Conservation (phyloP, 345 rosid genomes). For the Raphanus sativus region DNA sequence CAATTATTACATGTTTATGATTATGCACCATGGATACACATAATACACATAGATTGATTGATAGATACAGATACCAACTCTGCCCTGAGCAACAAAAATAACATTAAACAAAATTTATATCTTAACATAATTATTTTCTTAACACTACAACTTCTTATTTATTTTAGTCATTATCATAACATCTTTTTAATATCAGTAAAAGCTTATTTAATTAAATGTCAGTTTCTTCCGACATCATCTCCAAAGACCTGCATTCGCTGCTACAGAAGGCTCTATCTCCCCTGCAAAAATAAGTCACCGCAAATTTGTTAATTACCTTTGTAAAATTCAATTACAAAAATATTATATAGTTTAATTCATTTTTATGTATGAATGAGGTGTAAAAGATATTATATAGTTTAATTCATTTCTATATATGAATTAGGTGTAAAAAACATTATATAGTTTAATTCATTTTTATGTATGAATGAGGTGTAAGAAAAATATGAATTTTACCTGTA, state of each 20-base stretch:
- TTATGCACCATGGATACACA: conserved; percentile 33
- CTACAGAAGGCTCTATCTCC: conserved; percentile 97
- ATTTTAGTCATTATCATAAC: conserved; percentile 25
- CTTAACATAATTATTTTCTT: neutral
- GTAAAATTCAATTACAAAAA: neutral
- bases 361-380: neutral
- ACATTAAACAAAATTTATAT: conserved; percentile 32
- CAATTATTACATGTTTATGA: neutral
- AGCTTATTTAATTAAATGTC: conserved; percentile 17
- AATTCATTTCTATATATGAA: neutral
- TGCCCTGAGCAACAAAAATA: neutral
- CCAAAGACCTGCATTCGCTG: conserved; percentile 68
- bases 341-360: neutral
- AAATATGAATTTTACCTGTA: conserved; percentile 50
- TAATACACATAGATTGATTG: conserved; percentile 7
- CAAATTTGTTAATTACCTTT: conserved; percentile 2
- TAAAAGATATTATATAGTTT: neutral
- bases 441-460: neutral
- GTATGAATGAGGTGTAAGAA: neutral
- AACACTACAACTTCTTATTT: conserved; percentile 9
- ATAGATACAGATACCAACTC: conserved; percentile 26
- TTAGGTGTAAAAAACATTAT: no score
- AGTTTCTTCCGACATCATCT: conserved; percentile 58
- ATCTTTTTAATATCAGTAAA: neutral
- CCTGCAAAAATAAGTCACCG: conserved; percentile 44